A percentile compares a stretch with the other conserved stretches of the same genome.
Conservation (phyloP, 148 eudicot genomes). For the Silene uniflora region DNA sequence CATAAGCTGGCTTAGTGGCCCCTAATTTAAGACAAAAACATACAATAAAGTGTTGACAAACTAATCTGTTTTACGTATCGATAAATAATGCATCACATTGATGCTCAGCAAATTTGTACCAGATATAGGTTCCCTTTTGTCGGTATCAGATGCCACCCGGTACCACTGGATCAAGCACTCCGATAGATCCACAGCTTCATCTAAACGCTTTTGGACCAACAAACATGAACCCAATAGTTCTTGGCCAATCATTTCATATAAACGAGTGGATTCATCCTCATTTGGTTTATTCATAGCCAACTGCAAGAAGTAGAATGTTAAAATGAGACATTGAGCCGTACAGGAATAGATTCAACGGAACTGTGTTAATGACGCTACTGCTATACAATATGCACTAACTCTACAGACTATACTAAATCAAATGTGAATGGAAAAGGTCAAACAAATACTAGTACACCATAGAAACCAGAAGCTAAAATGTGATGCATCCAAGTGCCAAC, state of each 20-base stretch:
- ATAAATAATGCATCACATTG: not conserved
- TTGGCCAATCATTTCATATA: slow-evolving; percentile 73
- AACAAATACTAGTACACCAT: not conserved
- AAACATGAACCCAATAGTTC: slow-evolving; percentile 80
- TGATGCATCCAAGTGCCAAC: not conserved
- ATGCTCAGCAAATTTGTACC: slow-evolving; percentile 42
- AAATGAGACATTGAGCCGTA: too few relatives aligned
- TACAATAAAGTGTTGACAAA: slow-evolving; percentile 2
- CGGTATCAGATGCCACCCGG: slow-evolving; percentile 56
- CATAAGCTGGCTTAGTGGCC: slow-evolving; percentile 82
- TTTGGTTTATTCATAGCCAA: slow-evolving; percentile 59
- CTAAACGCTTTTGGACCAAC: slow-evolving; percentile 54
- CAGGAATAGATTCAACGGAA: too few relatives aligned
- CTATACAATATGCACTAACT: too few relatives aligned
- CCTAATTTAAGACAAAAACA: slow-evolving; percentile 40
- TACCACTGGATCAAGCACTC: slow-evolving; percentile 90
- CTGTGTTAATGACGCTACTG: too few relatives aligned
- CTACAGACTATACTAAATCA: not conserved
- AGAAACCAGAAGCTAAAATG: not conserved
- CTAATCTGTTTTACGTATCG: not conserved
- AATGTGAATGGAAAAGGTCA: not conserved
- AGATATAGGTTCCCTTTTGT: slow-evolving; percentile 74
- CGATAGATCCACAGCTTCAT: slow-evolving; percentile 57
- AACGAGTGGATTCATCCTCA: slow-evolving; percentile 38
- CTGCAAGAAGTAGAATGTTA: slow-evolving; percentile 34